Evolutionary conservation across 805 yeast species (phyloP), one percentile per base, ranked within the genome.

Genomic region (Lachancea mirantina): DNA sequence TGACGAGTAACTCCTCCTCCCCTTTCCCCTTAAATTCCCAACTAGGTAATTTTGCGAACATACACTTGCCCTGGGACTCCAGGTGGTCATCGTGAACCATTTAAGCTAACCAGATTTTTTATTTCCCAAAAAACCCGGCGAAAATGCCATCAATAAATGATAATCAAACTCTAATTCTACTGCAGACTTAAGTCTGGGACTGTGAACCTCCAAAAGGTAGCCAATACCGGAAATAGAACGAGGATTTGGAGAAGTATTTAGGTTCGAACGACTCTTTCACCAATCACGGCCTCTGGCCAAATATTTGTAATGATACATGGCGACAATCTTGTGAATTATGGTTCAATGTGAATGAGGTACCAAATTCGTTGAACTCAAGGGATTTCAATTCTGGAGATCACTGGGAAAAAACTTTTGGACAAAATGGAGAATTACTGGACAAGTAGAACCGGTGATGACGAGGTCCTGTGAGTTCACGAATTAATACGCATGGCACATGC

Each of bases 401-500:
- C 61, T 21, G 78, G 78, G 34, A 45, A 50, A 7, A 77, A 69
- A 8, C 62, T 85, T 30, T 63, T 81, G 28, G 56, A 60, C 1
- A 67, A 68, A 38, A 74, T 88, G 84, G 43, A 61, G 16, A 48
- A 49, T 19, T 58, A 67, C 39, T 88, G 96, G 96, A 78, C 80
- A 53, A 78, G 80, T 47, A 70, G 69, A 49, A 74, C 72, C 31
- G 84, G 84, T 8, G 55, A 71, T 36, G 89, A 81, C 52, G 77
- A 73, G 37, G 52, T 67, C 5, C 62, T 88, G 31, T 88, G 97
- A 96, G 67, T 72, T 21, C 96, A 88, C 58, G 96, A 88, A 59
- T 88, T 73, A 87, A 88, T 63, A 88, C 88, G 55, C 97, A 88
- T 54, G 96, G 88, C 15, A 85, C 95, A 7, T 88, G 96, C 60